phyloP scores from a whole-genome alignment of 1,284 basidiomycete species.

The Cutaneotrichosporon sp. region DNA sequence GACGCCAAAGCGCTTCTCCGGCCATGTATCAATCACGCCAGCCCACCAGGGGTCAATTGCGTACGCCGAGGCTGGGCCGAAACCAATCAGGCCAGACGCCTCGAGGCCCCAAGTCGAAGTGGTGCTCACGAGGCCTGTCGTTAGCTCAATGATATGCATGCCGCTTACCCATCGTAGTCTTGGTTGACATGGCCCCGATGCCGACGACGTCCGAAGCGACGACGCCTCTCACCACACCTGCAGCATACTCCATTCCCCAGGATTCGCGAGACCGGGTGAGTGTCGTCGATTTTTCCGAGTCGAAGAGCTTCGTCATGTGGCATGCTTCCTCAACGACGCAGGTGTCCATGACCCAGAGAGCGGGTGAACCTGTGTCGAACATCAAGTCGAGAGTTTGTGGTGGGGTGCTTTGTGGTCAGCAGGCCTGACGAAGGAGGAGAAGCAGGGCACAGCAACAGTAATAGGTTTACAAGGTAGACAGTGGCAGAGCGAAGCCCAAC shows the following conservation, averaged over 20 bases:
- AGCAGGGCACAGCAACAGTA: neutral
- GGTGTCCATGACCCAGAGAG: conserved; percentile 1
- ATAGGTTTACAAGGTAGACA: neutral
- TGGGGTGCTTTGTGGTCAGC: neutral
- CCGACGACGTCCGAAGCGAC: neutral
- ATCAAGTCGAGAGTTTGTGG: neutral
- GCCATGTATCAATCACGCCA: neutral
- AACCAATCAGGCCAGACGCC: neutral
- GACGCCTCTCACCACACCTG: neutral
- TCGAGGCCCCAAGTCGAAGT: neutral
- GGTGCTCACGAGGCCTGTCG: neutral
- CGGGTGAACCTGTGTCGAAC: conserved; percentile 8
- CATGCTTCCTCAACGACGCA: neutral
- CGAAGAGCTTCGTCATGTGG: neutral
- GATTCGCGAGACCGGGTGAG: neutral
- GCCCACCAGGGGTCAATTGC: neutral
- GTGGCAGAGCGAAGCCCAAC: neutral
- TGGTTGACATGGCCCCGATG: neutral
- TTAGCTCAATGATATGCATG: neutral
- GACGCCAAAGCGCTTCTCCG: neutral
- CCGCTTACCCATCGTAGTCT: neutral
- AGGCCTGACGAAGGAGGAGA: no score
- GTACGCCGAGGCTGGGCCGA: neutral
- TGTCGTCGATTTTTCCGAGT: neutral
- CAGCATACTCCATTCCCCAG: neutral